These are phyloP conservation scores for Antrodiella citrinella DNA, from an alignment of 768 basidiomycete genomes.

Conservation along the genomic window DNA sequence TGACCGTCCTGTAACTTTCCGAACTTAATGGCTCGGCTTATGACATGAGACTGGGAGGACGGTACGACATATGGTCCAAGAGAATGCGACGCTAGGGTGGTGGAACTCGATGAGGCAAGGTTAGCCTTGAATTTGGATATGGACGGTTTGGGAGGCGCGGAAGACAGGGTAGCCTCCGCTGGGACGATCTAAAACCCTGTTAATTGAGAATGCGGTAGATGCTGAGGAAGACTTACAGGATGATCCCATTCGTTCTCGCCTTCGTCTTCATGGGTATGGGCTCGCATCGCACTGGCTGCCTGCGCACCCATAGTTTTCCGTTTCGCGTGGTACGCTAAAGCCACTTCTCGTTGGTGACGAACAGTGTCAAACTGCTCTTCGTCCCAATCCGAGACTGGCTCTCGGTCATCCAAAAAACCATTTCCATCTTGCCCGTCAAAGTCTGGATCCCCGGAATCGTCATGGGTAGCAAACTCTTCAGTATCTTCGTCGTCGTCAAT, in stretches of 20 bases:
- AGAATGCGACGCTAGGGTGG: slow-evolving; percentile 20
- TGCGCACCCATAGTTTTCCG: slow-evolving; percentile 48
- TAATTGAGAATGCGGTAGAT: slow-evolving; percentile 1
- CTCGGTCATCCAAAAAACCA: slow-evolving; percentile 15
- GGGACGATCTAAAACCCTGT: slow-evolving; percentile 30
- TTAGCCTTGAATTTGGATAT: slow-evolving; percentile 54
- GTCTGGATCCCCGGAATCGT: slow-evolving; percentile 15
- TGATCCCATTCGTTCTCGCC: slow-evolving; percentile 33
- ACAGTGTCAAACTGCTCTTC: slow-evolving; percentile 53
- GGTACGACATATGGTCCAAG: slow-evolving; percentile 24
- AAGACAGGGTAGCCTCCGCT: slow-evolving; percentile 33
- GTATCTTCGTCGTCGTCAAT: slow-evolving; percentile 27
- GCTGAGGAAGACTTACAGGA: slow-evolving; percentile 27
- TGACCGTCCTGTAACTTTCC: slow-evolving; percentile 22
- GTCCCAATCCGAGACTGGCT: slow-evolving; percentile 31
- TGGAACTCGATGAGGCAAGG: slow-evolving; percentile 8
- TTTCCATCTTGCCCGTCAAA: slow-evolving; percentile 19
- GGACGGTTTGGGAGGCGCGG: slow-evolving; percentile 34
- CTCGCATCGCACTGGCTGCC: slow-evolving; percentile 42
- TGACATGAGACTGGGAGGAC: slow-evolving; percentile 15
- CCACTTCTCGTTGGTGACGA: slow-evolving; percentile 67
- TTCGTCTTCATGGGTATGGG: slow-evolving; percentile 33
- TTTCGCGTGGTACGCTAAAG: slow-evolving; percentile 61
- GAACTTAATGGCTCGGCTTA: slow-evolving; percentile 21
- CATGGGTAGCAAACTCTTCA: slow-evolving; percentile 17